phyloP scores from a whole-genome alignment of 169 alveolate genomes.

The Plasmodium fragile region DNA sequence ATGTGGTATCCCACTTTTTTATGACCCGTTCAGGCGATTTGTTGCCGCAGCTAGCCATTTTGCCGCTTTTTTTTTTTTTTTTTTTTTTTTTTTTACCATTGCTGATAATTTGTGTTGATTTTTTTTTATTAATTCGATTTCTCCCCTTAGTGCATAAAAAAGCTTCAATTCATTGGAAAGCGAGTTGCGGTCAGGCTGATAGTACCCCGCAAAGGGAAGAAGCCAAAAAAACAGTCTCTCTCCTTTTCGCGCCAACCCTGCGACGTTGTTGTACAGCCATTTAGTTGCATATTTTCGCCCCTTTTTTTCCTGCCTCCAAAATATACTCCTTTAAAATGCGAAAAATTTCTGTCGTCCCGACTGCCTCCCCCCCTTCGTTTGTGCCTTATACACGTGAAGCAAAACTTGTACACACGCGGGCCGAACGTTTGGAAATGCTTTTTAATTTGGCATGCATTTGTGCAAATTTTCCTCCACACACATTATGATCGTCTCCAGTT shows the following conservation, averaged over 20 bases:
- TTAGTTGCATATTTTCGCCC: not conserved
- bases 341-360: not conserved
- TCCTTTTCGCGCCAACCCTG: not conserved
- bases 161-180: not conserved
- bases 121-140: not conserved
- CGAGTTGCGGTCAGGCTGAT: not conserved
- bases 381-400: not conserved
- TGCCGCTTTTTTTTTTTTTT: not conserved
- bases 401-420: not conserved
- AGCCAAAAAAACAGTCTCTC: not conserved
- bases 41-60: not conserved
- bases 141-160: not conserved
- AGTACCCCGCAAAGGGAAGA: not conserved
- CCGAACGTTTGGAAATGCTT: not conserved
- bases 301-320: not conserved
- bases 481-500: not conserved
- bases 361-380: not conserved
- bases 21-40: constrained; percentile 31
- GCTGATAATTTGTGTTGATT: not conserved
- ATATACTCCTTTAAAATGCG: not conserved
- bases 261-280: not conserved
- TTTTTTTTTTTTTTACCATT: not conserved
- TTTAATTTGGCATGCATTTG: not conserved
- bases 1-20: not conserved
- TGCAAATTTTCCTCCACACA: not conserved